Percentiles rank a stretch among this genome's conserved stretches.
Evolutionary conservation across 176 grass and related monocot species (phyloP).

Genomic region (Cymbopogon citratus): DNA sequence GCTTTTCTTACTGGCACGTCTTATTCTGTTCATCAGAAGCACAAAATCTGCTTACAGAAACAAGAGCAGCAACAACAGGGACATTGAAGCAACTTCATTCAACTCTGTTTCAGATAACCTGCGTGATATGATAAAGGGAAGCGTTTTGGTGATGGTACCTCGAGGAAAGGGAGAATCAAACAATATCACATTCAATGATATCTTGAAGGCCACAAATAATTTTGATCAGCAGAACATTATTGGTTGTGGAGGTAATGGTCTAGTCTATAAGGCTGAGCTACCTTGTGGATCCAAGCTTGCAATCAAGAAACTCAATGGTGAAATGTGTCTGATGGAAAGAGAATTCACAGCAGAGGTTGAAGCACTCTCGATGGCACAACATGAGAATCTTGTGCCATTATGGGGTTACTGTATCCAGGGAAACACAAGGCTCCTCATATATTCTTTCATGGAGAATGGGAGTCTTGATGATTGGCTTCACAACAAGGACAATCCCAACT

Average conservation of each 20-base stretch:
- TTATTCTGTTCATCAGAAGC: slow-evolving; percentile 38
- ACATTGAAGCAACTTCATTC: slow-evolving; percentile 44
- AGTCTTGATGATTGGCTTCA: slow-evolving; percentile 93
- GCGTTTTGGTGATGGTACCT: slow-evolving; percentile 54
- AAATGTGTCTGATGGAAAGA: slow-evolving; percentile 77
- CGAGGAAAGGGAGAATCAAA: slow-evolving; percentile 46
- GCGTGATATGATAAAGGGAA: slow-evolving; percentile 37
- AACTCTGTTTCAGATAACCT: slow-evolving; percentile 41
- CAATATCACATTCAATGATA: slow-evolving; percentile 50
- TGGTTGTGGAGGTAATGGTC: slow-evolving; percentile 78
- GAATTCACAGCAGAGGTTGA: slow-evolving; percentile 83
- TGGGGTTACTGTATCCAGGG: slow-evolving; percentile 77
- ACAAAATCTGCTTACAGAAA: slow-evolving; percentile 25
- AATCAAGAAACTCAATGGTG: slow-evolving; percentile 78
- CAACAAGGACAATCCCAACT: slow-evolving; percentile 38
- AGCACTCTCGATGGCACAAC: slow-evolving; percentile 65
- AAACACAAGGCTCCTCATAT: slow-evolving; percentile 64
- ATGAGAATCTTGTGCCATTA: slow-evolving; percentile 72
- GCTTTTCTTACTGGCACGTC: slow-evolving; percentile 49
- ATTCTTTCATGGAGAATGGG: slow-evolving; percentile 97
- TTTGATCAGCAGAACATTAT: slow-evolving; percentile 84
- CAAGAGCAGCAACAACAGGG: slow-evolving; percentile 30
- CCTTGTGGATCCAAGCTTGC: slow-evolving; percentile 59
- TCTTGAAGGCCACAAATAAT: slow-evolving; percentile 80
- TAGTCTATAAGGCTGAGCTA: slow-evolving; percentile 77